Conservation (phyloP, 371 early-diverging fungal genomes). For the Rhizopus stolonifer region DNA sequence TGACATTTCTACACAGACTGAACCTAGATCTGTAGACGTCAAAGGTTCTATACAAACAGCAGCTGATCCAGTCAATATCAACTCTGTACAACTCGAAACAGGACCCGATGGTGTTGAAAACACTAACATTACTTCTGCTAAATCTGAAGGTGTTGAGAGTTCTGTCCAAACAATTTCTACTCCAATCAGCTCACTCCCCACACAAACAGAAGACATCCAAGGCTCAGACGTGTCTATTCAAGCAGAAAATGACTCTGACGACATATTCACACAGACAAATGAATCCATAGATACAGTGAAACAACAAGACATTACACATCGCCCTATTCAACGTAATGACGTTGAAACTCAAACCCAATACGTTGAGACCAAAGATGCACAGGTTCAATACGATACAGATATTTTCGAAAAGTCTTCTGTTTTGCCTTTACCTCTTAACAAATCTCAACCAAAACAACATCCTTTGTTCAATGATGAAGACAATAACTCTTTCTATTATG, state of each 20-base stretch:
- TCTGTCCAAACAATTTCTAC: slow-evolving; percentile 9
- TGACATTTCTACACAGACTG: background rate
- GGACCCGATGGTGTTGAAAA: too few species aligned
- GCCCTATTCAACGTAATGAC: background rate
- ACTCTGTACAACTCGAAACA: too few species aligned
- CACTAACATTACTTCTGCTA: too few species aligned
- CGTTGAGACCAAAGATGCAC: slow-evolving; percentile 11
- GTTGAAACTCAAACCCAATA: background rate
- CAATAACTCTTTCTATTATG: slow-evolving; percentile 7
- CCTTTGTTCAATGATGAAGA: slow-evolving; percentile 10
- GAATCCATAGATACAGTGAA: background rate
- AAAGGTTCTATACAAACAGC: slow-evolving; percentile 1
- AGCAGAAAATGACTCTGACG: slow-evolving; percentile 1
- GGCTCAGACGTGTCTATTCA: background rate
- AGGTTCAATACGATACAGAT: slow-evolving; percentile 12
- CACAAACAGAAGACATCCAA: slow-evolving; percentile 2
- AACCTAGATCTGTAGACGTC: background rate
- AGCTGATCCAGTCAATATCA: too few species aligned
- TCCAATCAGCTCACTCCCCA: slow-evolving; percentile 3
- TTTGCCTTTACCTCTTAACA: background rate
- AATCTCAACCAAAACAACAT: background rate
- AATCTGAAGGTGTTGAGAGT: background rate
- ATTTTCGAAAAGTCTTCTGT: background rate
- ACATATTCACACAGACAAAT: slow-evolving; percentile 3
- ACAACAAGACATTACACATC: background rate